These are phyloP conservation scores for Chrysoporthe austroafricana DNA, from an alignment of 2,329 filamentous ascomycete genomes.

Conservation along the genomic window DNA sequence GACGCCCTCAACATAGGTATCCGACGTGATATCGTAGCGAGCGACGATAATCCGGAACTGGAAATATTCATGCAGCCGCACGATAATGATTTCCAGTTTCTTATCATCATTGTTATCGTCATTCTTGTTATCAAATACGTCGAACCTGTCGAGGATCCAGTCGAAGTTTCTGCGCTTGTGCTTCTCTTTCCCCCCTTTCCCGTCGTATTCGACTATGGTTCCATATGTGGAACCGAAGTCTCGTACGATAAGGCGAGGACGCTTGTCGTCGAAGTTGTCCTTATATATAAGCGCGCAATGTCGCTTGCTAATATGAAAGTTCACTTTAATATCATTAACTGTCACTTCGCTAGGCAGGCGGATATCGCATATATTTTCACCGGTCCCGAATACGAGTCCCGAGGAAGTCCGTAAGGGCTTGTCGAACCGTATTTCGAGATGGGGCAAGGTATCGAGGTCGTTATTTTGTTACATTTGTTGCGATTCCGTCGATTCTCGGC, in stretches of 20 bases:
- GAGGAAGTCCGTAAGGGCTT: background rate
- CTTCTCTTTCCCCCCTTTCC: background rate
- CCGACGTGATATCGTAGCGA: too few relatives aligned
- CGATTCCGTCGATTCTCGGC: too few relatives aligned
- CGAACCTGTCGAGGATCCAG: background rate
- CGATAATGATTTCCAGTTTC: too few relatives aligned
- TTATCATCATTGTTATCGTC: too few relatives aligned
- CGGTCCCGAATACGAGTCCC: background rate
- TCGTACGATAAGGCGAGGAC: background rate
- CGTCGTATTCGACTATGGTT: background rate
- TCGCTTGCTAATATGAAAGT: too few relatives aligned
- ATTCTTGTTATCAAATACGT: too few relatives aligned
- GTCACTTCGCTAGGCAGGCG: background rate
- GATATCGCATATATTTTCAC: background rate
- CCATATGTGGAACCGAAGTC: background rate
- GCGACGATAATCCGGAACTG: too few relatives aligned
- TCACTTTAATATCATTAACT: too few relatives aligned
- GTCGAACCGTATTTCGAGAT: conserved; percentile 1
- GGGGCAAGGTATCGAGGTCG: background rate
- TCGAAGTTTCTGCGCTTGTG: background rate
- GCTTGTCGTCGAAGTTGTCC: background rate
- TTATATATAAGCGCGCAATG: too few relatives aligned
- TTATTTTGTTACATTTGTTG: too few relatives aligned
- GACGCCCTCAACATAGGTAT: too few relatives aligned
- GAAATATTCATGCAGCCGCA: too few relatives aligned